A percentile compares a stretch with the other conserved stretches of the same genome.
These are phyloP conservation scores for Eustoma russellianum DNA, from an alignment of 257 asterid genomes.

Conservation along the genomic window DNA sequence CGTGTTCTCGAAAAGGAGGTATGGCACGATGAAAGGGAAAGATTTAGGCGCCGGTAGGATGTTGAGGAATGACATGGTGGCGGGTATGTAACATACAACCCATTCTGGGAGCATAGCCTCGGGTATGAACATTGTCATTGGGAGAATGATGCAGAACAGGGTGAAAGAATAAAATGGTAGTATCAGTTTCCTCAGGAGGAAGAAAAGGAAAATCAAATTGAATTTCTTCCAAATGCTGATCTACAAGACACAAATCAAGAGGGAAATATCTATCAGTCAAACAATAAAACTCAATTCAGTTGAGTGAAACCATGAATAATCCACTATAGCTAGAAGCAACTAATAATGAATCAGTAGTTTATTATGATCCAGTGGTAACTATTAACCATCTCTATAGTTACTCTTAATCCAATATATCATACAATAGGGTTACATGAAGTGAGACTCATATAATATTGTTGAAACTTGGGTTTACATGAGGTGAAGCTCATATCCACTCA, in stretches of 20 bases:
- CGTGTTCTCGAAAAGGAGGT: slow-evolving; percentile 80
- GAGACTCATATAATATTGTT: too few relatives aligned
- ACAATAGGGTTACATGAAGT: too few relatives aligned
- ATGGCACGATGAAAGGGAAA: slow-evolving; percentile 86
- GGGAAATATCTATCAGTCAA: not conserved
- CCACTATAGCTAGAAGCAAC: not conserved
- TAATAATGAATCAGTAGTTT: too few relatives aligned
- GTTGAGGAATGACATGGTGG: slow-evolving; percentile 67
- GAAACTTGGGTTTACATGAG: too few relatives aligned
- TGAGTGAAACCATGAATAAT: not conserved
- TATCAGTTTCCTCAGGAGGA: slow-evolving; percentile 61
- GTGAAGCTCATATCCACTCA: too few relatives aligned
- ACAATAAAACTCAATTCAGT: not conserved
- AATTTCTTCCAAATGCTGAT: slow-evolving; percentile 41
- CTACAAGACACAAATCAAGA: slow-evolving; percentile 18
- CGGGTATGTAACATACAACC: slow-evolving; percentile 85
- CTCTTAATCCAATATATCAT: too few relatives aligned
- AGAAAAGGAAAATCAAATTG: slow-evolving; percentile 56
- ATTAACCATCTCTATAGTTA: too few relatives aligned
- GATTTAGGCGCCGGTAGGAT: slow-evolving; percentile 83
- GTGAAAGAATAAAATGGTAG: slow-evolving; percentile 94
- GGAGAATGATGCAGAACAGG: slow-evolving; percentile 81
- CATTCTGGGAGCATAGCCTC: slow-evolving; percentile 86
- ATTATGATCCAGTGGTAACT: too few relatives aligned
- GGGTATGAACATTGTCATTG: slow-evolving; percentile 85